phyloP scores from a whole-genome alignment of 306 rosid species.

The Lagenaria siceraria region DNA sequence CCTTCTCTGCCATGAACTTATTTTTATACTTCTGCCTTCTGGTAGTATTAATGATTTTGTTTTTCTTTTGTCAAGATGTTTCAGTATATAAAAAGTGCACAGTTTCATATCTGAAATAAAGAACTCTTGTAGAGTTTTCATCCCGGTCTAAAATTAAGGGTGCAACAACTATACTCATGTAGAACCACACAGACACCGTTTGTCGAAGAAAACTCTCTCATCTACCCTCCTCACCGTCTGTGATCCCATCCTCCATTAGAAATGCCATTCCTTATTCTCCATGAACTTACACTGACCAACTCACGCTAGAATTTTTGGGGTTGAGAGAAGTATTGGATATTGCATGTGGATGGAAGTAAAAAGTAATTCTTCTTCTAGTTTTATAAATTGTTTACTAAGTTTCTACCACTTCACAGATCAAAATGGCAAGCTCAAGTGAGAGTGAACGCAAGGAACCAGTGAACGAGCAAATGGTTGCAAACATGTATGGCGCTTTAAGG shows the following conservation, averaged over 20 bases:
- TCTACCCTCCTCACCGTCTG: background rate
- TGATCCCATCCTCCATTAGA: background rate
- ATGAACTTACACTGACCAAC: background rate
- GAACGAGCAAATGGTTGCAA: conserved; percentile 82
- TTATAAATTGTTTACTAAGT: background rate
- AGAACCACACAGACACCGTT: background rate
- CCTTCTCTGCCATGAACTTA: background rate
- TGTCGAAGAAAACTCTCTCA: background rate
- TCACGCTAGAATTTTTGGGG: background rate
- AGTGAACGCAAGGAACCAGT: conserved; percentile 52
- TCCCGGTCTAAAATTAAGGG: background rate
- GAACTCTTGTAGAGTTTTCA: background rate
- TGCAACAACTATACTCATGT: background rate
- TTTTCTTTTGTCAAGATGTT: background rate
- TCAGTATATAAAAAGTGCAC: background rate
- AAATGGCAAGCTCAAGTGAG: conserved; percentile 55
- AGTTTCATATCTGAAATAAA: background rate
- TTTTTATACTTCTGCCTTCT: background rate
- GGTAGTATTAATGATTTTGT: background rate
- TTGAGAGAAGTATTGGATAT: background rate
- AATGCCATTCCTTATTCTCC: background rate
- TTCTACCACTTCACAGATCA: conserved; percentile 12
- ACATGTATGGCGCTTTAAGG: conserved; percentile 69
- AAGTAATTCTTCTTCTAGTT: background rate
- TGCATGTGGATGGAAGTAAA: background rate